These are phyloP conservation scores for Colletotrichum kahawae DNA, from an alignment of 2,329 filamentous ascomycete species.

Conservation along the genomic window DNA sequence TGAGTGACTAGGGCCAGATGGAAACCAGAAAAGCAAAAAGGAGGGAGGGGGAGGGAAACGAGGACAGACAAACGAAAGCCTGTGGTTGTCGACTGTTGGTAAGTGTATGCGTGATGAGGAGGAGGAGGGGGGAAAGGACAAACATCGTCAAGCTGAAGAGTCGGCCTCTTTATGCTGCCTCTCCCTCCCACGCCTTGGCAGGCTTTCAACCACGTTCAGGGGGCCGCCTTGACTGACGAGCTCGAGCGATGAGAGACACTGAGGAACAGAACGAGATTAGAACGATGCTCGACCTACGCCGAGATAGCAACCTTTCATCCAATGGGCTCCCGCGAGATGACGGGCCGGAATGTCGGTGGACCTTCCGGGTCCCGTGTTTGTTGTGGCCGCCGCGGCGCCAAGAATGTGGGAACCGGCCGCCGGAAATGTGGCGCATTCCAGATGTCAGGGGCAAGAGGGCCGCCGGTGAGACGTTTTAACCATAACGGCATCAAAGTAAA, in stretches of 20 bases:
- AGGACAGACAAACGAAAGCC: constrained; percentile 6
- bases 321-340: neutral
- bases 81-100: neutral
- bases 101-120: neutral
- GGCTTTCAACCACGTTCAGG: neutral
- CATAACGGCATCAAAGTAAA: neutral
- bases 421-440: constrained; percentile 13
- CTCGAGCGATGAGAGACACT: neutral
- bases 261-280: neutral
- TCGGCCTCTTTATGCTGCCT: constrained; percentile 2
- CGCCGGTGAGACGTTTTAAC: neutral
- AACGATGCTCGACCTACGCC: neutral
- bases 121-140: neutral
- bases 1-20: constrained; percentile 12
- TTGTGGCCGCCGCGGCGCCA: neutral
- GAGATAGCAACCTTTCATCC: neutral
- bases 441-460: neutral
- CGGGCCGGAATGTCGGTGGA: neutral
- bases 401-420: constrained; percentile 4
- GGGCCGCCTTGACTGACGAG: neutral
- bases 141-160: neutral
- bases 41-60: neutral
- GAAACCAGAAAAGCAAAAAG: neutral
- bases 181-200: neutral
- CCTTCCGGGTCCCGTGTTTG: constrained; percentile 1